Base-by-base conservation (phyloP, 192 early-diverging fungal genomes). In the Gonapodya prolifera region DNA sequence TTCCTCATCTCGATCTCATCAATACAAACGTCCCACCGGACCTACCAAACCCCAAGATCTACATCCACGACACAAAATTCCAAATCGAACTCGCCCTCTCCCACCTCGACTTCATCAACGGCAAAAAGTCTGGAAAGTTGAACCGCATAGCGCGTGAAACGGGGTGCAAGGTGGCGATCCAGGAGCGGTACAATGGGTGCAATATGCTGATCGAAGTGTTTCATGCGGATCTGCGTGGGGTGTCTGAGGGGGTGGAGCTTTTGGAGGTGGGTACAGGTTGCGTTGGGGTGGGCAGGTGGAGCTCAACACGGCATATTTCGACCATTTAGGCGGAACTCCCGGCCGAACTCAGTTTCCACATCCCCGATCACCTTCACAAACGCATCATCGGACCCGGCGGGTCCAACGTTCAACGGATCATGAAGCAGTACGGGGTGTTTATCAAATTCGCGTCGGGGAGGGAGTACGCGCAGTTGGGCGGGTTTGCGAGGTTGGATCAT, bases 41-140 rank as follows among this genome's bases (percentile, higher is more conserved):
- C 31, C 77, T 34, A 79, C 17, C 28, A 36, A 30, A 77, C 32
- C 77, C 70, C 33, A 31, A 88, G 84, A 79, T 80, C 18, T 33
- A 80, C 33, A 85, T 89, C 70, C 79, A 87, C 23, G 89, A 92
- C 76, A 88, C 88, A 34, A 90, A 90, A 76, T 92, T 95, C 78
- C 88, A 88, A 75, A 81, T 95, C 28, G 93, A 95, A 75, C 80
- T 92, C 33, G 84, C 91, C 8, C 87, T 91, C 2, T 91, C 92
- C 76, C 93, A 95, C 79, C 86, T 88, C 2, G 93, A 95, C 73
- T 95, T 94, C 79, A 95, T 95, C 69, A 92, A 90, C 75, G 93
- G 93, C 70, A 95, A 95, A 80, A 95, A 95, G 83, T 92, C 88
- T 74, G 93, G 93, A 76, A 95, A 95, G 79, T 92, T 94, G 80